These are phyloP conservation scores for Emericellopsis cladophorae DNA, from an alignment of 2,329 filamentous ascomycete genomes.

Conservation along the genomic window DNA sequence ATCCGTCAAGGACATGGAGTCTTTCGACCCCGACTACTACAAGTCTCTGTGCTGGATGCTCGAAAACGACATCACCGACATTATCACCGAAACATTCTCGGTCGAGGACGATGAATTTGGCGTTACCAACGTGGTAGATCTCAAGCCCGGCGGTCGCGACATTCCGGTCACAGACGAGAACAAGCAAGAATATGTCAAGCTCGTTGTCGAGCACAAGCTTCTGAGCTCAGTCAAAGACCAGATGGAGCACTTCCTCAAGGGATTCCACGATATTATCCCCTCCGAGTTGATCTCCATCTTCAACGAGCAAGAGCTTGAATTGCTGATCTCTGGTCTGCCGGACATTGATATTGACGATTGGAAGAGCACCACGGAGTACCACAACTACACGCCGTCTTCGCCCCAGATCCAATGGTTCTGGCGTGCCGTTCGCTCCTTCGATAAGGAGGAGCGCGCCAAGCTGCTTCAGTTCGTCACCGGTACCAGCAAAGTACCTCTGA, in stretches of 20 bases:
- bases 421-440: slow-evolving; percentile 91
- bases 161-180: slow-evolving; percentile 94
- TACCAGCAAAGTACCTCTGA: slow-evolving; percentile 94
- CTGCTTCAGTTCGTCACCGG: slow-evolving; percentile 95
- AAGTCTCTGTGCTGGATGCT: slow-evolving; percentile 98
- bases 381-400: slow-evolving; percentile 90
- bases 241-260: slow-evolving; percentile 83
- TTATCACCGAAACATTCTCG: slow-evolving; percentile 93
- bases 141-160: slow-evolving; percentile 78
- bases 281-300: slow-evolving; percentile 92
- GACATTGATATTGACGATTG: slow-evolving; percentile 98
- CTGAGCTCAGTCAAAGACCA: slow-evolving; percentile 88
- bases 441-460: slow-evolving; percentile 97
- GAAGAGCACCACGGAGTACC: slow-evolving; percentile 98
- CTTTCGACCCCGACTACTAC: slow-evolving; percentile 95
- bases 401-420: slow-evolving; percentile 99
- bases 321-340: slow-evolving; percentile 90
- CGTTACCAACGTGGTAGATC: slow-evolving; percentile 73
- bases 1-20: slow-evolving; percentile 98
- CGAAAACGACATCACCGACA: slow-evolving; percentile 95
- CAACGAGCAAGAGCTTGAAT: slow-evolving; percentile 93
- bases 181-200: slow-evolving; percentile 93
- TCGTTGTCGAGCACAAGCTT: slow-evolving; percentile 88
- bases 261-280: slow-evolving; percentile 97
- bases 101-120: slow-evolving; percentile 92